phyloP scores from a whole-genome alignment of 371 early-diverging fungal species.

The Syncephalastrum sp. region DNA sequence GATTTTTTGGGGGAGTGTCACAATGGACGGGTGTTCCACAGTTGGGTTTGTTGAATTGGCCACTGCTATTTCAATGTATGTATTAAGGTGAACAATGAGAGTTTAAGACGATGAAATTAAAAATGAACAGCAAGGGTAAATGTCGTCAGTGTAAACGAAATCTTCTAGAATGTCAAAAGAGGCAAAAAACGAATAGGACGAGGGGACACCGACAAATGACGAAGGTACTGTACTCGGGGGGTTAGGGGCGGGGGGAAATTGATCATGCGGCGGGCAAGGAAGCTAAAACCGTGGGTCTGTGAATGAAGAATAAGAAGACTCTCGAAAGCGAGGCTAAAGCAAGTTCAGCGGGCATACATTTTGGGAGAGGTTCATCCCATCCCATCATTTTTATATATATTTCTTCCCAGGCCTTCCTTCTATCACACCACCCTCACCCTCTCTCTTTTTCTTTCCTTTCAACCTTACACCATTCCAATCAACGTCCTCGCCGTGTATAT shows the following conservation, averaged over 20 bases:
- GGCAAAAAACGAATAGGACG: too few species aligned
- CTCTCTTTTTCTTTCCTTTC: too few species aligned
- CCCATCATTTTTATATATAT: constrained; percentile 1
- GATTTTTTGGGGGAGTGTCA: neutral
- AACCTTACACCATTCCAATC: neutral
- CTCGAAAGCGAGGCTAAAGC: neutral
- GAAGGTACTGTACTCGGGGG: too few species aligned
- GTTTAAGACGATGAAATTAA: too few species aligned
- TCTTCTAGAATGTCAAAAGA: constrained; percentile 1
- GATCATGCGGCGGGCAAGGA: too few species aligned
- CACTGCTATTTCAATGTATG: too few species aligned
- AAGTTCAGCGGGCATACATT: constrained; percentile 2
- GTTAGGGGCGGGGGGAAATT: too few species aligned
- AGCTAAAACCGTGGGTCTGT: too few species aligned
- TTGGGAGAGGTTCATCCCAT: constrained; percentile 2
- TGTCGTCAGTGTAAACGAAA: neutral
- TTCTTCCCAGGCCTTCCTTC: constrained; percentile 1
- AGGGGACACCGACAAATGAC: neutral
- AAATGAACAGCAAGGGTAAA: neutral
- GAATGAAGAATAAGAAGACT: too few species aligned
- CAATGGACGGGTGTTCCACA: neutral
- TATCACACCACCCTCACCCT: neutral
- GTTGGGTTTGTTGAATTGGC: neutral
- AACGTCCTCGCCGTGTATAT: neutral
- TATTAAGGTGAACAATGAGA: too few species aligned